Evolutionary conservation across 441 rosid genomes (phyloP).

Genomic region (Pelargonium australe): DNA sequence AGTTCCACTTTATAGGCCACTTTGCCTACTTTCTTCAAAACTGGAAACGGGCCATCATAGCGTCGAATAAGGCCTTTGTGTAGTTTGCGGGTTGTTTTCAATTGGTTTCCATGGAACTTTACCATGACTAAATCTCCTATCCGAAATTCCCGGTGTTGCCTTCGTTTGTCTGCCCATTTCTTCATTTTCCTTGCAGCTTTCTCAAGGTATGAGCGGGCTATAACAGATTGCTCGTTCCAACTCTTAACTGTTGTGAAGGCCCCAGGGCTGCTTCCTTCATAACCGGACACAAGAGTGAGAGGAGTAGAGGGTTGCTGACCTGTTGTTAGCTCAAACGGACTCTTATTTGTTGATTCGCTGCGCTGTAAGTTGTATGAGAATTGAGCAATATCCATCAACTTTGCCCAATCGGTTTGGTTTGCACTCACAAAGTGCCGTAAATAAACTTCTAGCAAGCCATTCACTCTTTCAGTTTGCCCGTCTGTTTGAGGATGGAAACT

Average conservation of each 20-base stretch:
- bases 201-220: neutral
- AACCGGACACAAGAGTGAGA: neutral
- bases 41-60: neutral
- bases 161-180: neutral
- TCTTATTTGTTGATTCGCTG: conserved; percentile 7
- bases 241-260: neutral
- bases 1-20: conserved; percentile 7
- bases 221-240: neutral
- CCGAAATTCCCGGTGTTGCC: neutral
- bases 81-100: too few species aligned
- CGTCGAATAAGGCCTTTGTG: neutral
- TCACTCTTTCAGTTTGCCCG: neutral
- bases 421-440: neutral
- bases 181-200: too few species aligned
- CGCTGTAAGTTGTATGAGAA: conserved; percentile 11
- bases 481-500: neutral
- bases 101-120: too few species aligned
- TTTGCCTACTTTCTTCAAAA: neutral
- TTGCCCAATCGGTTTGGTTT: conserved; percentile 5
- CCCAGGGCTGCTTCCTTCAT: neutral
- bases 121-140: neutral
- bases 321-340: conserved; percentile 5
- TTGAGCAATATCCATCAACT: conserved; percentile 9
- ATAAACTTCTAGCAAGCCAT: neutral
- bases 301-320: conserved; percentile 10